phyloP scores from a whole-genome alignment of 1,139 yeast genomes.

The Yamadazyma membranifaciens region DNA sequence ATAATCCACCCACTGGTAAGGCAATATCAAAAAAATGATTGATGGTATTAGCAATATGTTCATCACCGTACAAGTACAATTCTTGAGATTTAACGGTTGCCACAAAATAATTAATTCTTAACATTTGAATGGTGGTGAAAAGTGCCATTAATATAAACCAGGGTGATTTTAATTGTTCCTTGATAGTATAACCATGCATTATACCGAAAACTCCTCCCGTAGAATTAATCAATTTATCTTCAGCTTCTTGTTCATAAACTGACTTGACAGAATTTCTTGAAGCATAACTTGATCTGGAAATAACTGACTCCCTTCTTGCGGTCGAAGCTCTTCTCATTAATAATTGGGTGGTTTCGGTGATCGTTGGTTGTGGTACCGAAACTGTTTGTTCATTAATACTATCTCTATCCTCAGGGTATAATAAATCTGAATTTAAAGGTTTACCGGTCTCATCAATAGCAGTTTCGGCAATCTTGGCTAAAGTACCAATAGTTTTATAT shows the following conservation, averaged over 20 bases:
- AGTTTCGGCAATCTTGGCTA: slow-evolving; percentile 67
- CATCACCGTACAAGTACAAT: slow-evolving; percentile 54
- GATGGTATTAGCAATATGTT: slow-evolving; percentile 52
- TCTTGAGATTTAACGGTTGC: slow-evolving; percentile 85
- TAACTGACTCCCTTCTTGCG: slow-evolving; percentile 36
- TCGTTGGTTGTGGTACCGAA: slow-evolving; percentile 31
- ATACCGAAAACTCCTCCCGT: slow-evolving; percentile 85
- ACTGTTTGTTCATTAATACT: slow-evolving; percentile 8
- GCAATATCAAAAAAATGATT: slow-evolving; percentile 82
- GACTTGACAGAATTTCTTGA: slow-evolving; percentile 47
- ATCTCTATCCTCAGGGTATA: slow-evolving; percentile 36
- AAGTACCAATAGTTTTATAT: slow-evolving; percentile 67
- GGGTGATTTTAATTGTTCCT: slow-evolving; percentile 63
- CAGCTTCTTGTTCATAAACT: slow-evolving; percentile 64
- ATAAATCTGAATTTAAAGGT: slow-evolving; percentile 43
- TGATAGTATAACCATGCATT: slow-evolving; percentile 64
- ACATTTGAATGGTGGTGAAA: slow-evolving; percentile 84
- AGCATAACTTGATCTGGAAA: slow-evolving; percentile 31
- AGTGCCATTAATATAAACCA: slow-evolving; percentile 79
- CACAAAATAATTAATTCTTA: slow-evolving; percentile 86
- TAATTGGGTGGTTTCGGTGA: slow-evolving; percentile 42
- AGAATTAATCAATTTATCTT: slow-evolving; percentile 49
- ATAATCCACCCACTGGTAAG: slow-evolving; percentile 81
- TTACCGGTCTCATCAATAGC: slow-evolving; percentile 65
- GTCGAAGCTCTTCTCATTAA: slow-evolving; percentile 33